These are phyloP conservation scores for Ramularia collo-cygni DNA, from an alignment of 2,329 filamentous ascomycete species.

Conservation along the genomic window DNA sequence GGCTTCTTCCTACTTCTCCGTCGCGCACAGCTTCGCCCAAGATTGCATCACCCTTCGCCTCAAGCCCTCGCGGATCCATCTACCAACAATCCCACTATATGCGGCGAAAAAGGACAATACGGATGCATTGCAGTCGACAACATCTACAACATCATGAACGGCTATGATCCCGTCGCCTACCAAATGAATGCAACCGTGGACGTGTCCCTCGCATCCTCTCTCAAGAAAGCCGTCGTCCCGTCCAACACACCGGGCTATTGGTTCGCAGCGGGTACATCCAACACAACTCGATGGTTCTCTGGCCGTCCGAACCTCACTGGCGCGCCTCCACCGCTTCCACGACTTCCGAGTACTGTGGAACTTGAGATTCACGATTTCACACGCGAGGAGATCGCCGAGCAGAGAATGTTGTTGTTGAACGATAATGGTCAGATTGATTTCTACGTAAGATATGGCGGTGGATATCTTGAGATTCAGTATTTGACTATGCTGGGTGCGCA, in stretches of 20 bases:
- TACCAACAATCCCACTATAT: constrained; percentile 48
- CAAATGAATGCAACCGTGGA: constrained; percentile 88
- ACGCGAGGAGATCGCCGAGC: constrained; percentile 85
- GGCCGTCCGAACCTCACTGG: constrained; percentile 23
- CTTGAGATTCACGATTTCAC: constrained; percentile 94
- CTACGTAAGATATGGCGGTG: constrained; percentile 74
- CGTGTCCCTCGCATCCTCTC: constrained; percentile 63
- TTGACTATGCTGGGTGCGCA: constrained; percentile 95
- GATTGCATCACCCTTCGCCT: constrained; percentile 67
- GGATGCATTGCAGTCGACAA: constrained; percentile 93
- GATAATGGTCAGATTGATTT: constrained; percentile 96
- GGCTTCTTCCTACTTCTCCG: constrained; percentile 91
- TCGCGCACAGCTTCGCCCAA: constrained; percentile 62
- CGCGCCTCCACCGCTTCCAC: constrained; percentile 27
- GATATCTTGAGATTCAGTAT: constrained; percentile 89
- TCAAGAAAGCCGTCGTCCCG: constrained; percentile 75
- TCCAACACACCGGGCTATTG: constrained; percentile 51
- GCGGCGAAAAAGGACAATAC: constrained; percentile 72
- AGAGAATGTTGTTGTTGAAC: constrained; percentile 78
- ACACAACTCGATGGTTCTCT: constrained; percentile 35
- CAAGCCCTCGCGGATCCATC: constrained; percentile 60
- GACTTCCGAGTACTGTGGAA: constrained; percentile 58
- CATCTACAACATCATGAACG: constrained; percentile 85
- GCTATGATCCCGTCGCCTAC: constrained; percentile 78
- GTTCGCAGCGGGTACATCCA: constrained; percentile 31